These are phyloP conservation scores for Candida methanosorbosa DNA, from an alignment of 805 yeast genomes.

Conservation along the genomic window DNA sequence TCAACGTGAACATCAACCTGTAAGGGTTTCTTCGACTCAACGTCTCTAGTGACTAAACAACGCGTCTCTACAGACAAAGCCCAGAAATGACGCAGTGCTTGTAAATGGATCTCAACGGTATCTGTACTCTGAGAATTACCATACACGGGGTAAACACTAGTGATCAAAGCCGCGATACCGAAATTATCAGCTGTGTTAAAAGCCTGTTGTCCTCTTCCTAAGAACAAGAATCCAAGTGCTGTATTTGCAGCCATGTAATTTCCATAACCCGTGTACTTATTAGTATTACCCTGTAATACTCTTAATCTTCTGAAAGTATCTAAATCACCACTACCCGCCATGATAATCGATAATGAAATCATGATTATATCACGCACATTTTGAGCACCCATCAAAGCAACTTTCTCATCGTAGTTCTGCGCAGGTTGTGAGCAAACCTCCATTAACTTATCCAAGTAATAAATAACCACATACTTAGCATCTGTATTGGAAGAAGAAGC, in stretches of 20 bases:
- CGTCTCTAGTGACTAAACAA: constrained; percentile 71
- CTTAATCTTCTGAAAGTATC: constrained; percentile 67
- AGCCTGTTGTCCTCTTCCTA: constrained; percentile 91
- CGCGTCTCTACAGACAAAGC: constrained; percentile 73
- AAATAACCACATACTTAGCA: constrained; percentile 48
- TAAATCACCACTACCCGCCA: constrained; percentile 91
- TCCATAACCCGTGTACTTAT: constrained; percentile 42
- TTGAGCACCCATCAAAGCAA: constrained; percentile 45
- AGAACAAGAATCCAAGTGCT: constrained; percentile 78
- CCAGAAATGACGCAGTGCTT: constrained; percentile 89
- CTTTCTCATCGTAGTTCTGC: constrained; percentile 44
- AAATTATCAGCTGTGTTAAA: constrained; percentile 49
- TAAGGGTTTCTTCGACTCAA: constrained; percentile 48
- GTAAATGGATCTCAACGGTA: constrained; percentile 57
- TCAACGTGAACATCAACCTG: constrained; percentile 30
- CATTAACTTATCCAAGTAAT: constrained; percentile 45
- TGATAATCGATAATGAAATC: constrained; percentile 59
- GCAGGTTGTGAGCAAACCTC: constrained; percentile 28
- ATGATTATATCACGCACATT: constrained; percentile 52
- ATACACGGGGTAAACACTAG: constrained; percentile 72
- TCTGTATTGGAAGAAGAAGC: constrained; percentile 57
- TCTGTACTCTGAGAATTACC: constrained; percentile 26
- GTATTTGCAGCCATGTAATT: constrained; percentile 69
- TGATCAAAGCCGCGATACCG: constrained; percentile 59
- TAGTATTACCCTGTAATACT: constrained; percentile 52